A percentile compares a stretch with the other conserved stretches of the same genome.
These are phyloP conservation scores for Adansonia grandidieri DNA, from an alignment of 441 rosid species.

Conservation along the genomic window DNA sequence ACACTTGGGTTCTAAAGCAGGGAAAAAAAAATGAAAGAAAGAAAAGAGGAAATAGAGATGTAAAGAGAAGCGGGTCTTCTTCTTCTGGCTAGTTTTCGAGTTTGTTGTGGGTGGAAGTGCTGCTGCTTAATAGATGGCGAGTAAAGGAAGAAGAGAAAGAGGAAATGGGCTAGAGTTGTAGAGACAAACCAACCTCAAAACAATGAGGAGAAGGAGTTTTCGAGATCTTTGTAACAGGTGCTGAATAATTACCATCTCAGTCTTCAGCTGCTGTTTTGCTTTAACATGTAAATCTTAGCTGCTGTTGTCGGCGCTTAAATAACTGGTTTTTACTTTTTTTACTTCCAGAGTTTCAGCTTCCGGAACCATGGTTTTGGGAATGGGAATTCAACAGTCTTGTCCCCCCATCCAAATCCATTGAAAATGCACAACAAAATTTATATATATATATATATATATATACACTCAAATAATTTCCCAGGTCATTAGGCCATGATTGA, in stretches of 20 bases:
- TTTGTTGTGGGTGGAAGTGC: neutral
- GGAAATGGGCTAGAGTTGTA: neutral
- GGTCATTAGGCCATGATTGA: neutral
- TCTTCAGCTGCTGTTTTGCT: neutral
- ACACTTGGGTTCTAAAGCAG: constrained; percentile 36
- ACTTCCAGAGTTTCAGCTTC: neutral
- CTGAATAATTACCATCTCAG: neutral
- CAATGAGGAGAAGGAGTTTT: no score
- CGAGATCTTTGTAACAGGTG: neutral
- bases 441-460: no score
- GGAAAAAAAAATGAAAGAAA: neutral
- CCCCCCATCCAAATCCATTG: neutral
- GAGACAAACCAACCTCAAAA: constrained; percentile 1
- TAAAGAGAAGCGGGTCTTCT: constrained; percentile 40
- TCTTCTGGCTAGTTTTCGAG: constrained; percentile 10
- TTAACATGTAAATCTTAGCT: neutral
- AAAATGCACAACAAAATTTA: neutral
- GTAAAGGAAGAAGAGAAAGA: neutral
- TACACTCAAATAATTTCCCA: neutral
- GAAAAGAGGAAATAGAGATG: neutral
- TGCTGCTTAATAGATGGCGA: neutral
- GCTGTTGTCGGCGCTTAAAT: neutral
- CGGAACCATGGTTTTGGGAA: neutral
- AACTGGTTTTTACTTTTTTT: neutral
- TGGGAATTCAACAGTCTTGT: neutral